A percentile compares a stretch with the other conserved stretches of the same genome.
These are phyloP conservation scores for Golubevia sp. DNA, from an alignment of 1,284 basidiomycete genomes.

Conservation along the genomic window DNA sequence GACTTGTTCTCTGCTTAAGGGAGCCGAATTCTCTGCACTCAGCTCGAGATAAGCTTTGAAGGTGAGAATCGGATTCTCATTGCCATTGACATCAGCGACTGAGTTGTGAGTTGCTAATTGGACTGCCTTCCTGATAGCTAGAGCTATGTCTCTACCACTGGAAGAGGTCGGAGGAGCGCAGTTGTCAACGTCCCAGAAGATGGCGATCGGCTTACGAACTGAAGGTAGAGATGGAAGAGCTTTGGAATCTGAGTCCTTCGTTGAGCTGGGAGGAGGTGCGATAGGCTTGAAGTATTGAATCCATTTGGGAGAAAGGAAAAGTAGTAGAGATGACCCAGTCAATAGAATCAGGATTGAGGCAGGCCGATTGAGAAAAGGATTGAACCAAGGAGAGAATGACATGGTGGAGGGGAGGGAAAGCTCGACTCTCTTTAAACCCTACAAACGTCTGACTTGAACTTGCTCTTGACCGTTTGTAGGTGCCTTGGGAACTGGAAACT, in stretches of 20 bases:
- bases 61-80: conserved; percentile 30
- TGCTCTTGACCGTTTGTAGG: no score
- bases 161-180: conserved; percentile 45
- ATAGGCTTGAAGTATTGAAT: no score
- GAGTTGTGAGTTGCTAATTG: conserved; percentile 17
- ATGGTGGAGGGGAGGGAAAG: no score
- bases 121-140: conserved; percentile 29
- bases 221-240: background rate
- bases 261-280: no score
- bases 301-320: no score
- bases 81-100: background rate
- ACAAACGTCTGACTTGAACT: no score
- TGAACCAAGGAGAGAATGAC: no score
- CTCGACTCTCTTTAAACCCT: no score
- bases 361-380: no score
- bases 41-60: conserved; percentile 54
- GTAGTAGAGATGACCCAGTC: no score
- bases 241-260: background rate
- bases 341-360: no score
- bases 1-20: conserved; percentile 26
- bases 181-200: conserved; percentile 53
- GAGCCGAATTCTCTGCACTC: conserved; percentile 24
- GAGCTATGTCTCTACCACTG: conserved; percentile 35
- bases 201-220: conserved; percentile 22
- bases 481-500: no score